Evolutionary conservation across 31 red algal species (phyloP), one percentile per base, ranked within the genome.

Genomic region (Endocladia muricata): DNA sequence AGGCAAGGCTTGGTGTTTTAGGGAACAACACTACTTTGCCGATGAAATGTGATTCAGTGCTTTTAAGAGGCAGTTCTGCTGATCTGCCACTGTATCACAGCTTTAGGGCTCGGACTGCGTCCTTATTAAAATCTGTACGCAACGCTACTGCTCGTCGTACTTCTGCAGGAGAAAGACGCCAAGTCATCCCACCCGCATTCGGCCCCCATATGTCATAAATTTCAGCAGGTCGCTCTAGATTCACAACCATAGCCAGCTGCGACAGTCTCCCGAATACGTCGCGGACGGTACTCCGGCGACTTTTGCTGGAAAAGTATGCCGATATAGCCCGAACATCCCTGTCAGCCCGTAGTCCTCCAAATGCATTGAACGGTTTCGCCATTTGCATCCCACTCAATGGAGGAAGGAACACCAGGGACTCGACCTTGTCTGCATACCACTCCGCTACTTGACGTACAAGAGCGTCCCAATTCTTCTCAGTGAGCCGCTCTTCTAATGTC

Each of bases 141-240:
- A 89, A 59, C 23, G 41, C 30, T 30, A 96, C 74, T 13, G 77
- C 57, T 30, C 77, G 41, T 19, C 93, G 87, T 49, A 96, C 93
- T 68, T 96, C 93, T 37, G 44, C 39, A 1, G 86, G 73, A 21
- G 80, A 41, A 23, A 96, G 75, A 37, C 93, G 58, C 93, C 86
- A 96, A 59, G 79, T 82, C 85, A 89, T 89, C 2, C 93, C 93
- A n/a, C 93, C 93, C 13, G 80, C 93, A 68, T 89, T 96, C n/a
- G 79, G 63, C 29, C 91, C 89, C 89, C 95, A 93, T 3, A 93
- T 76, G 32, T 98, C 95, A 63, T 93, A 89, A 3, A 98, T 74
- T 56, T 93, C 95, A 0, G 77, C 79, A 23, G 90, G 89, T 40
- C 74, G 79, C 59, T 98, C 95, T 13, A 90, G 48, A 71, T 98